phyloP scores from a whole-genome alignment of 495 filamentous ascomycete species.

The Pseudomonodictys pantanalensis region DNA sequence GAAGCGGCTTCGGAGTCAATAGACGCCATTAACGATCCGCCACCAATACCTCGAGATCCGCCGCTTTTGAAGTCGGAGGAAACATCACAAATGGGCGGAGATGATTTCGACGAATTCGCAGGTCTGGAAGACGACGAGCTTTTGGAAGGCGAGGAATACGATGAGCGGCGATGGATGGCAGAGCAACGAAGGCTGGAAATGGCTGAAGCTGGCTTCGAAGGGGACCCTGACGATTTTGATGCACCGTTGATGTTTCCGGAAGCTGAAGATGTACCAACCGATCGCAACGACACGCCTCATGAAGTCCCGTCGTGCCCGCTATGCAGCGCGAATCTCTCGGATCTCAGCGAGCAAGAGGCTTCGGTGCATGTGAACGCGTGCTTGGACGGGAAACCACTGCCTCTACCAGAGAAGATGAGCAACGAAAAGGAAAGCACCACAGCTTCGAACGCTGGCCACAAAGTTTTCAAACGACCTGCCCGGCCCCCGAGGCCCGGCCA shows the following conservation, averaged over 20 bases:
- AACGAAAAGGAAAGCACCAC: constrained; percentile 1
- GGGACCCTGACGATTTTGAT: constrained; percentile 40
- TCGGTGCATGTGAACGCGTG: constrained; percentile 85
- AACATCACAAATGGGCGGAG: constrained; percentile 55
- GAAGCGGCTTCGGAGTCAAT: constrained; percentile 13
- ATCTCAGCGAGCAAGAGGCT: constrained; percentile 55
- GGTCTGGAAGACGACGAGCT: constrained; percentile 49
- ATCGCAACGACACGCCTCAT: constrained; percentile 1
- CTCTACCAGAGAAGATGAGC: constrained; percentile 40
- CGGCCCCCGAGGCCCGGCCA: constrained; percentile 70
- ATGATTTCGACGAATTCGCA: constrained; percentile 62
- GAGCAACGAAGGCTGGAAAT: constrained; percentile 60
- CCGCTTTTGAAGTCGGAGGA: constrained; percentile 53
- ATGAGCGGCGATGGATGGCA: constrained; percentile 60
- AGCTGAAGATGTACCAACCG: constrained; percentile 36
- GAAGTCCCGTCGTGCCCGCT: constrained; percentile 64
- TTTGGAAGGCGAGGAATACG: constrained; percentile 59
- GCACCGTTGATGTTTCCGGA: constrained; percentile 29
- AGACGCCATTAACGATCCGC: background rate
- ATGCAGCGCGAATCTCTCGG: constrained; percentile 61
- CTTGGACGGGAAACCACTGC: constrained; percentile 72
- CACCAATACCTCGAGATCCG: constrained; percentile 4
- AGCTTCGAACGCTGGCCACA: constrained; percentile 10
- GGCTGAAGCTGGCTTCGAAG: constrained; percentile 43
- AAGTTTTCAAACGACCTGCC: constrained; percentile 60